Percentiles rank a stretch among this genome's conserved stretches.
Evolutionary conservation across 176 grass and related monocot species (phyloP).

Genomic region (Canna indica): DNA sequence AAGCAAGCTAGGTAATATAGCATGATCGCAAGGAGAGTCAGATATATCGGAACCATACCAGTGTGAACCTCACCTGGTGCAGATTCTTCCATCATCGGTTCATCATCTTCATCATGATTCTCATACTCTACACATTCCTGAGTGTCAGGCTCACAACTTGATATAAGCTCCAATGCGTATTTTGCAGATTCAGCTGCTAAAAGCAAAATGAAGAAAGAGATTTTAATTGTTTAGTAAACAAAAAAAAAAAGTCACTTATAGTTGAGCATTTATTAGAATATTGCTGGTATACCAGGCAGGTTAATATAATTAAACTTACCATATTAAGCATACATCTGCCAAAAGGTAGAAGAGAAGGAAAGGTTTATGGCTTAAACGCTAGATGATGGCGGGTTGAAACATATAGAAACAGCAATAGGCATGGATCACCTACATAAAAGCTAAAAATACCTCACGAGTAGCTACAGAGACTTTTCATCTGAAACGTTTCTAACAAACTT

Average conservation of each 20-base stretch:
- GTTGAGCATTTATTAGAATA: background rate
- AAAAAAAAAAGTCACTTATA: background rate
- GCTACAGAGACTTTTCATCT: background rate
- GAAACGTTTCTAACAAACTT: background rate
- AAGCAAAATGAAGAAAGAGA: background rate
- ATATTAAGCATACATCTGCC: too few species aligned
- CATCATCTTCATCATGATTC: slow-evolving; percentile 13
- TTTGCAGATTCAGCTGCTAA: background rate
- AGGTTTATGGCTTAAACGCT: too few species aligned
- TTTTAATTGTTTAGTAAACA: background rate
- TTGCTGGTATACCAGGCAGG: background rate
- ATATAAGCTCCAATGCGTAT: background rate
- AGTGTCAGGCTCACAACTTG: slow-evolving; percentile 4
- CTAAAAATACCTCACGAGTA: background rate
- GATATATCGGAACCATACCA: background rate
- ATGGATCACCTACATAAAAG: background rate
- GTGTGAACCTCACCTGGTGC: background rate
- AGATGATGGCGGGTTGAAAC: background rate
- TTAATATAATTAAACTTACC: too few species aligned
- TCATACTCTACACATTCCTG: slow-evolving; percentile 6
- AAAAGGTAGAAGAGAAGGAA: too few species aligned
- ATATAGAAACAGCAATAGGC: background rate
- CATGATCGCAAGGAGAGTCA: background rate
- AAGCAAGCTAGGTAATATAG: too few species aligned
- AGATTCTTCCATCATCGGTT: slow-evolving; percentile 4